Base-by-base conservation (phyloP, 495 filamentous ascomycete species). In the Xylaria palmicola region DNA sequence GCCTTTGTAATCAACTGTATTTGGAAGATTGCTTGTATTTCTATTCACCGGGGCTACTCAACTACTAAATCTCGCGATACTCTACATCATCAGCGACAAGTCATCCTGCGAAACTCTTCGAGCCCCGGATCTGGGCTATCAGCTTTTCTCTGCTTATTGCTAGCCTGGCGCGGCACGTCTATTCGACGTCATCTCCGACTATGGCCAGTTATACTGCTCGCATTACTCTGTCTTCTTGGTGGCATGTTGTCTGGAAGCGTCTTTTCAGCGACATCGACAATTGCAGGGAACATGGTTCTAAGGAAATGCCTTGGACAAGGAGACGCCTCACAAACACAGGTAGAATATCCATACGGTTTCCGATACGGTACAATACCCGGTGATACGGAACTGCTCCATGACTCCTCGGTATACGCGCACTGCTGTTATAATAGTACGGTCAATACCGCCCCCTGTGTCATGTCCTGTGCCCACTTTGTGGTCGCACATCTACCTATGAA, bases 191-290 rank as follows among this genome's bases (percentile, higher is more conserved):
- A n/a, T n/a, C n/a, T n/a, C n/a, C n/a, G 37, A 5, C 8, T 40
- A 13, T 7, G 8, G 8, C 37, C 37, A 13, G 8, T 6, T 4
- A 40, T 40, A 3, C 8, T 17, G 7, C n/a, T 40, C 12, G 15
- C 8, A n/a, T n/a, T n/a, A n/a, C n/a, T n/a, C n/a, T 17, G 7
- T 40, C n/a, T 13, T 40, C 5, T 5, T 10, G 4, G n/a, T 40
- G 4, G 12, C n/a, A 10, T 68, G 65, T 44, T 68, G 64, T 44
- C 17, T 9, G 26, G 43, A 1, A 17, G 53, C 58, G n/a, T n/a
- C n/a, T n/a, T n/a, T n/a, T n/a, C n/a, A n/a, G n/a, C n/a, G n/a
- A n/a, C n/a, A n/a, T n/a, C n/a, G n/a, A n/a, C n/a, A n/a, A n/a
- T n/a, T n/a, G n/a, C n/a, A n/a, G n/a, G n/a, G n/a, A n/a, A n/a